Base-by-base conservation (phyloP, 768 basidiomycete genomes). In the Phlebiopsis flavidoalba region DNA sequence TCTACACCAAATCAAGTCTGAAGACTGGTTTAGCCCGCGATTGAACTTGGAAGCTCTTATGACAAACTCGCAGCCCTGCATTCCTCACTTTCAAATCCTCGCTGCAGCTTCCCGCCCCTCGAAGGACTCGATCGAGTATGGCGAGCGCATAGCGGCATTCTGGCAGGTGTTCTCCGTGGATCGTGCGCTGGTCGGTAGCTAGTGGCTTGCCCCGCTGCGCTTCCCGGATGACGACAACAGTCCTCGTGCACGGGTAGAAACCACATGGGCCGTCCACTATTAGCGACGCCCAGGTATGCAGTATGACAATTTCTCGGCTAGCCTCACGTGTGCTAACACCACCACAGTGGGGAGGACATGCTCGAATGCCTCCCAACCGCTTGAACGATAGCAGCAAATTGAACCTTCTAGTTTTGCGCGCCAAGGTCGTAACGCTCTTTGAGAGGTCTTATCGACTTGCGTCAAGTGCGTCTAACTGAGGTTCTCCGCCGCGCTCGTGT, bases 121-220 rank as follows among this genome's bases (percentile, higher is more conserved):
- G 1, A 67, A 69, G 17, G 78, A 82, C 66, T 67, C 71, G 22
- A 67, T 70, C 33, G 80, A 82, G 64, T 70, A 79, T 55, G 68
- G 73, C 35, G 81, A 86, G 60, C 75, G 80, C 33, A 74, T 84
- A 21, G 72, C 78, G 5, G 77, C 80, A 8, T 85, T 86, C 69
- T 86, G 85, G 85, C 82, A 85, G 69, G 77, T 84, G 19, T 85
- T 83, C 65, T 78, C 79, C 69, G 76, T 85, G n/a, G 84, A 86
- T 64, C 76, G 84, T 26, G 80, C 79, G n/a, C 33, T 86, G 84
- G 83, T 77, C 83, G 15, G 79, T 81, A 6, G 80, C 78, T 2
- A 80, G 79, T 63, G 83, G 81, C 3, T 74, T 84, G 31, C 82
- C n/a, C 82, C 10, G 75, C 79, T 17, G 82, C 80, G 1, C 73